phyloP scores from a whole-genome alignment of 2,329 filamentous ascomycete species.

The Ilyonectria mors-panacis region DNA sequence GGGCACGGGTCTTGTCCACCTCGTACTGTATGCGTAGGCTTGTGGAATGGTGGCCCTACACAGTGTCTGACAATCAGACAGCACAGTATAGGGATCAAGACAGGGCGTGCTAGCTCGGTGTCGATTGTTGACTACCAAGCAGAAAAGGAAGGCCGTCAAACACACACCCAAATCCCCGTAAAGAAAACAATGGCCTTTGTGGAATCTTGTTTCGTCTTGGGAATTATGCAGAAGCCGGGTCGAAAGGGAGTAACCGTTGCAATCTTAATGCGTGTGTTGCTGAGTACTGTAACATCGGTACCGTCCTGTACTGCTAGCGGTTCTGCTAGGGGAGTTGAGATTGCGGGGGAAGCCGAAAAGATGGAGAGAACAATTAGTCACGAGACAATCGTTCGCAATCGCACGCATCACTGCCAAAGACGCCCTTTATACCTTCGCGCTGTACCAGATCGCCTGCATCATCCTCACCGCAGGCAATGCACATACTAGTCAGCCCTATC shows the following conservation, averaged over 20 bases:
- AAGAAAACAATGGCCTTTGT: background rate
- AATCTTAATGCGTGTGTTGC: background rate
- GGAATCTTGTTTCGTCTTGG: conserved; percentile 7
- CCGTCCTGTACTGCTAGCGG: background rate
- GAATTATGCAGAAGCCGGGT: background rate
- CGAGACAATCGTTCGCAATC: background rate
- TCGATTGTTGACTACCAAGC: background rate
- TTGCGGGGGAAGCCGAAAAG: conserved; percentile 20
- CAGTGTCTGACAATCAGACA: conserved; percentile 1
- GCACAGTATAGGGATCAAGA: conserved; percentile 11
- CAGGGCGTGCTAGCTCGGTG: background rate
- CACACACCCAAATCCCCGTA: background rate
- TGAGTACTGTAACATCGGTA: background rate
- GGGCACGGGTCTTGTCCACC: background rate
- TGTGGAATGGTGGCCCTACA: background rate
- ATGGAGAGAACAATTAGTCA: background rate
- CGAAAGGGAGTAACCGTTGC: background rate
- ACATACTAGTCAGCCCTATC: conserved; percentile 8
- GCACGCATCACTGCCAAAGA: background rate
- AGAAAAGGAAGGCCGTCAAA: background rate
- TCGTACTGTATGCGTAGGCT: background rate
- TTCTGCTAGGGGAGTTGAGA: conserved; percentile 9
- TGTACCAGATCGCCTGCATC: background rate
- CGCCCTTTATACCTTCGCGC: conserved; percentile 3
- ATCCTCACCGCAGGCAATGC: background rate